Conservation (phyloP, 352 stramenopile genomes). For the Phytophthora palmivora region DNA sequence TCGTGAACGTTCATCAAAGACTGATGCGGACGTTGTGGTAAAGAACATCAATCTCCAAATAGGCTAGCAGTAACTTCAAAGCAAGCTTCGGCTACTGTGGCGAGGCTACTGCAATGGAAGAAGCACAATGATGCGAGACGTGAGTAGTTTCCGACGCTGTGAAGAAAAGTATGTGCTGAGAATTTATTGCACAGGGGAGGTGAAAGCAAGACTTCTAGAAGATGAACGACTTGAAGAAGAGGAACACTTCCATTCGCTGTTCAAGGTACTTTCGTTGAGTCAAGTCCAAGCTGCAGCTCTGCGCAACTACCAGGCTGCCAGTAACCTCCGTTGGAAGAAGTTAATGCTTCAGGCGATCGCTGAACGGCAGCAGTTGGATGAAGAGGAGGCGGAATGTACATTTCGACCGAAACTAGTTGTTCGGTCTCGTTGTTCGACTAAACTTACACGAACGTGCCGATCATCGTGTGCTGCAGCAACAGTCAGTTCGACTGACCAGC, state of each 20-base stretch:
- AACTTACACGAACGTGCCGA: constrained; percentile 2
- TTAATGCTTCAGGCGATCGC: constrained; percentile 26
- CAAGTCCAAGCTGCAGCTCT: constrained; percentile 37
- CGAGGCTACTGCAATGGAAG: constrained; percentile 28
- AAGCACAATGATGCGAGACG: constrained; percentile 26
- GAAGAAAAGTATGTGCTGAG: constrained; percentile 6
- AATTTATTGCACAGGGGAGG: constrained; percentile 17
- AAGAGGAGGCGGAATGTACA: constrained; percentile 40
- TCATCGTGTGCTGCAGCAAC: constrained; percentile 6
- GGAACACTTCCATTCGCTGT: constrained; percentile 24
- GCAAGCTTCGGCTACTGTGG: constrained; percentile 10
- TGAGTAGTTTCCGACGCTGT: constrained; percentile 6
- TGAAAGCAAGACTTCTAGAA: constrained; percentile 26
- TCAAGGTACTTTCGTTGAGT: constrained; percentile 22
- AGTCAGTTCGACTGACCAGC: not conserved
- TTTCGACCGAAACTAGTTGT: constrained; percentile 43
- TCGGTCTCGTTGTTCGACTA: constrained; percentile 3
- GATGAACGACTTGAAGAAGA: constrained; percentile 36
- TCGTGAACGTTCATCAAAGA: not conserved
- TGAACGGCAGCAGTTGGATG: constrained; percentile 33
- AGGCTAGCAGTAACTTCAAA: constrained; percentile 7
- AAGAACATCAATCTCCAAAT: not conserved
- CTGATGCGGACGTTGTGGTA: constrained; percentile 8
- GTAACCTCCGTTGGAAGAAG: constrained; percentile 47
- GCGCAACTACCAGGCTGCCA: constrained; percentile 48